Conservation (phyloP, 2,329 filamentous ascomycete species). For the Raffaelea arxii region DNA sequence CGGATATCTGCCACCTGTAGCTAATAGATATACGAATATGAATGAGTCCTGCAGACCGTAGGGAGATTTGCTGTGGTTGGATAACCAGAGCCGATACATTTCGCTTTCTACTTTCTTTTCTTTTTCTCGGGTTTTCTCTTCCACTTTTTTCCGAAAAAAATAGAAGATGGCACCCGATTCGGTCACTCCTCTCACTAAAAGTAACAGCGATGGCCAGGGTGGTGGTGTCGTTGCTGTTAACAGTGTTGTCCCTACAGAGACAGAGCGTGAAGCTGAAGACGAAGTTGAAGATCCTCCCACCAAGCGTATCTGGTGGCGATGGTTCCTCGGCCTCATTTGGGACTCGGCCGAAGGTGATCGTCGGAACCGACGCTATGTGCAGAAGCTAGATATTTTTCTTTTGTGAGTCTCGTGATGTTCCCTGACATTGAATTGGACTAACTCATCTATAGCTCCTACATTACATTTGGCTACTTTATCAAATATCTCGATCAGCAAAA, state of each 20-base stretch:
- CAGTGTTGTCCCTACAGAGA: background rate
- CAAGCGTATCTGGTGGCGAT: constrained; percentile 6
- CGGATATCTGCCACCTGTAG: too few species aligned
- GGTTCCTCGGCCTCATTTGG: constrained; percentile 7
- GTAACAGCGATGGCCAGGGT: too few species aligned
- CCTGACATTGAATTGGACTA: background rate
- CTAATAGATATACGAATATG: too few species aligned
- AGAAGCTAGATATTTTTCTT: constrained; percentile 8
- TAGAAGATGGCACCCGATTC: background rate
- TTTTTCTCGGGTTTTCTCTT: background rate
- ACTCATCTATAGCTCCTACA: constrained; percentile 6
- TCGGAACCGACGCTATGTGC: constrained; percentile 8
- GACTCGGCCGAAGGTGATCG: constrained; percentile 11
- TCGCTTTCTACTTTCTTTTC: background rate
- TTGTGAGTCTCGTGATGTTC: background rate
- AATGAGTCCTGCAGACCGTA: too few species aligned
- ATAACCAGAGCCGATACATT: too few species aligned
- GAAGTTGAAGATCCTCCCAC: background rate
- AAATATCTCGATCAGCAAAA: constrained; percentile 34
- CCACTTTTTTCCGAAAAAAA: background rate
- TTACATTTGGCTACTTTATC: constrained; percentile 44
- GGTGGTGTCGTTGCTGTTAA: too few species aligned
- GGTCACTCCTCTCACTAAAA: background rate
- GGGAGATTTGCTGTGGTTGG: too few species aligned
- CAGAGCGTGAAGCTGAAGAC: background rate